Evolutionary conservation across 257 asterid genomes (phyloP).

Genomic region (Capsicum baccatum): DNA sequence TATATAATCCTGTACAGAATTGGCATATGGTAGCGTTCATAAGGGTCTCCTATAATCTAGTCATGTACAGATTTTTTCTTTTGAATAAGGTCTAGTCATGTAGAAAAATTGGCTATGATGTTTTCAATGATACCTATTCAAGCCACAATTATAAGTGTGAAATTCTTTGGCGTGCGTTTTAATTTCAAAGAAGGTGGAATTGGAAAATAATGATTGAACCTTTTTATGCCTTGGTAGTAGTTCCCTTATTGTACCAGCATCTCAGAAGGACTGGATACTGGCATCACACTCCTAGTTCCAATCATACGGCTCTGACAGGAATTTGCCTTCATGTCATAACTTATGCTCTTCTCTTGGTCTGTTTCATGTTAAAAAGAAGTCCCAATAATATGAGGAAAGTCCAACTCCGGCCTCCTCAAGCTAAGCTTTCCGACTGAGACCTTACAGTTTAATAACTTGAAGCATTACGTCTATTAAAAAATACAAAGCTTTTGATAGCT

Average conservation of each 20-base stretch:
- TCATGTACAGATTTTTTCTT: not conserved
- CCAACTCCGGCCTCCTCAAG: not conserved
- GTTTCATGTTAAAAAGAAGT: too few relatives aligned
- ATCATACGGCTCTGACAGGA: not conserved
- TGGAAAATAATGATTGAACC: constrained; percentile 9
- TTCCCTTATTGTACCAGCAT: not conserved
- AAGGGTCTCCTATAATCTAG: not conserved
- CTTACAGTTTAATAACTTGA: too few relatives aligned
- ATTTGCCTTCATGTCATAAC: too few relatives aligned
- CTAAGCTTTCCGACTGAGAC: not conserved
- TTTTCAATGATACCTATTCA: not conserved
- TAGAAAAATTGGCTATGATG: not conserved
- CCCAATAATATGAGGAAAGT: too few relatives aligned
- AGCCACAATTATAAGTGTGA: not conserved
- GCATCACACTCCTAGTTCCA: not conserved
- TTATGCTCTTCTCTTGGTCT: too few relatives aligned
- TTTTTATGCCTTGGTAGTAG: not conserved
- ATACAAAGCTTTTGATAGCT: too few relatives aligned
- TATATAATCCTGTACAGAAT: not conserved
- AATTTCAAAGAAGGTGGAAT: not conserved
- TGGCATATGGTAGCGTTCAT: not conserved
- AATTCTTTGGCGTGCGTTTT: not conserved
- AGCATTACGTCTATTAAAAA: not conserved
- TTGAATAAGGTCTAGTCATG: not conserved
- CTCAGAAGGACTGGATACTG: not conserved